phyloP scores from a whole-genome alignment of 345 rosid genomes.

The Eucalyptus fibrosa region DNA sequence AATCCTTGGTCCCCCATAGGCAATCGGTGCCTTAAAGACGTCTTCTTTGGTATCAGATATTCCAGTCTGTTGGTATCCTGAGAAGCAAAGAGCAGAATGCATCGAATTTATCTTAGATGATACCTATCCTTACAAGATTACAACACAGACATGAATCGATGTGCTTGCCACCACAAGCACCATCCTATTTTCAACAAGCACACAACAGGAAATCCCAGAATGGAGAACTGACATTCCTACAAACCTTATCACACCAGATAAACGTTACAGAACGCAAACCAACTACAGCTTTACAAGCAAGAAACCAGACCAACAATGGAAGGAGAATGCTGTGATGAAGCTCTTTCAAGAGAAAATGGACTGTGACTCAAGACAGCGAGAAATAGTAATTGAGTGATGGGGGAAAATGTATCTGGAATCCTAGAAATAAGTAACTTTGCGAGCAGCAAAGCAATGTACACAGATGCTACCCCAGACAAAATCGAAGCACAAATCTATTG shows the following conservation, averaged over 20 bases:
- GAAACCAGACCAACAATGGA: background rate
- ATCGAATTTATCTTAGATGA: background rate
- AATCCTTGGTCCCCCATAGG: conserved; percentile 99
- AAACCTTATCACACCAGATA: background rate
- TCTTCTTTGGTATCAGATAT: conserved; percentile 81
- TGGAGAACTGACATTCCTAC: background rate
- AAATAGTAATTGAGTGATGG: background rate
- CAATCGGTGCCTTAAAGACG: conserved; percentile 77
- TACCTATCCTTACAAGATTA: background rate
- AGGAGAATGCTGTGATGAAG: background rate
- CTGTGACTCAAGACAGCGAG: background rate
- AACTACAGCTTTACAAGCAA: background rate
- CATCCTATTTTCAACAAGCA: background rate
- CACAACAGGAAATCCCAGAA: background rate
- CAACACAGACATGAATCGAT: background rate
- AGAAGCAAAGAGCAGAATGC: background rate
- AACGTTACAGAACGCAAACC: background rate
- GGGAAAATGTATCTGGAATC: background rate
- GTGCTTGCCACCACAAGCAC: background rate
- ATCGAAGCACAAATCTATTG: background rate
- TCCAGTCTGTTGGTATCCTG: conserved; percentile 87
- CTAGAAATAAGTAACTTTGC: background rate
- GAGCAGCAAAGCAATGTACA: background rate
- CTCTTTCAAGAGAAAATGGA: background rate
- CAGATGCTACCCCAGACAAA: background rate